These are phyloP conservation scores for Phytophthora fragariae DNA, from an alignment of 352 stramenopile species.

Conservation along the genomic window DNA sequence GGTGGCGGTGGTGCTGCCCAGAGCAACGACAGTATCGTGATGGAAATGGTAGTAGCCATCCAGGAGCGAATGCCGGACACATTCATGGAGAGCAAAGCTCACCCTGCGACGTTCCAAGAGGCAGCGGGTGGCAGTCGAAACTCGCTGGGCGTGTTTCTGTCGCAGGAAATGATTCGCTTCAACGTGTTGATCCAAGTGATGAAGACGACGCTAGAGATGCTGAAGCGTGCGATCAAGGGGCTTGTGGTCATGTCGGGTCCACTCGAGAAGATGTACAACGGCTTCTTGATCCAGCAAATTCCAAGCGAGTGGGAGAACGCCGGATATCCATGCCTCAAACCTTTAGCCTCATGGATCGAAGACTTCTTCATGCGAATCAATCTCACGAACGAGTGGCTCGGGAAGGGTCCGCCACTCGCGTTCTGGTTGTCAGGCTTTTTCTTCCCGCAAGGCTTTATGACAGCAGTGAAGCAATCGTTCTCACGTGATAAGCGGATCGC, in stretches of 20 bases:
- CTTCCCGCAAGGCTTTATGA: slow-evolving; percentile 97
- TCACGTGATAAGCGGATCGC: slow-evolving; percentile 91
- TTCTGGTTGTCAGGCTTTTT: slow-evolving; percentile 97
- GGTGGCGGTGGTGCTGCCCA: slow-evolving; percentile 50
- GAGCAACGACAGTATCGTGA: slow-evolving; percentile 82
- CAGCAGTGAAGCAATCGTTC: slow-evolving; percentile 94
- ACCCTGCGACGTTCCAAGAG: slow-evolving; percentile 85
- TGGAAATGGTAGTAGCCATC: slow-evolving; percentile 87
- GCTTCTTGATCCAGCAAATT: slow-evolving; percentile 92
- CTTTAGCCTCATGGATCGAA: slow-evolving; percentile 92
- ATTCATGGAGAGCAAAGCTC: slow-evolving; percentile 73
- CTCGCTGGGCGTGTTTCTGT: slow-evolving; percentile 93
- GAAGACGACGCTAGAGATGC: slow-evolving; percentile 83
- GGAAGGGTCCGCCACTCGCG: slow-evolving; percentile 74
- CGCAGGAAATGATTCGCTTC: slow-evolving; percentile 92
- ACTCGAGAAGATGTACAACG: slow-evolving; percentile 93
- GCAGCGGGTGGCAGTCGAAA: slow-evolving; percentile 90
- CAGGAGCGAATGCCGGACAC: slow-evolving; percentile 77
- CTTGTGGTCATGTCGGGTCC: slow-evolving; percentile 92
- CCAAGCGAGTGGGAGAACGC: slow-evolving; percentile 90
- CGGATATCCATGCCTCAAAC: slow-evolving; percentile 93
- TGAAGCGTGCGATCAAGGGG: slow-evolving; percentile 91
- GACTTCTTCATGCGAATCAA: slow-evolving; percentile 92
- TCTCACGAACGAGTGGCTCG: slow-evolving; percentile 88
- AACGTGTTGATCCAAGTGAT: slow-evolving; percentile 91